A percentile compares a stretch with the other conserved stretches of the same genome.
Evolutionary conservation across 768 basidiomycete species (phyloP).

Genomic region (Leccinum truebloodii): DNA sequence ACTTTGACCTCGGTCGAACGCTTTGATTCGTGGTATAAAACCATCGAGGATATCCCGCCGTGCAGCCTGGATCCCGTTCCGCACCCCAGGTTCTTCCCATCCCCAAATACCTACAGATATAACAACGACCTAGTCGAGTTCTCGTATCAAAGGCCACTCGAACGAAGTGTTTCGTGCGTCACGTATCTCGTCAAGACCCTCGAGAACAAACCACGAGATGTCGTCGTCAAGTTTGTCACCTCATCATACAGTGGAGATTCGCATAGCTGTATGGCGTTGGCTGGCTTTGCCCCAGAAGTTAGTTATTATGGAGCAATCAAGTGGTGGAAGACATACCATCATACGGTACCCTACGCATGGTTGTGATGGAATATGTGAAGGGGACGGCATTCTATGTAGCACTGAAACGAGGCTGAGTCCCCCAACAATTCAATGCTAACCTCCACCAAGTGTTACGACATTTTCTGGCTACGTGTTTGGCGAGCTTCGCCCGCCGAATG

Average conservation of each 20-base stretch:
- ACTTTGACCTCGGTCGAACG: not conserved
- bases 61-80: not conserved
- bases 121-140: constrained; percentile 11
- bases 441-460: constrained; percentile 19
- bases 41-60: not conserved
- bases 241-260: constrained; percentile 33
- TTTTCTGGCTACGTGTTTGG: constrained; percentile 37
- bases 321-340: constrained; percentile 6
- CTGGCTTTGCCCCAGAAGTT: constrained; percentile 31
- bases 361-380: constrained; percentile 42
- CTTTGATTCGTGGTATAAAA: constrained; percentile 26
- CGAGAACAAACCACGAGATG: not conserved
- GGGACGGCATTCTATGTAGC: constrained; percentile 3
- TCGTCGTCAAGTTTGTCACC: constrained; percentile 42
- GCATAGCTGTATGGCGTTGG: constrained; percentile 34
- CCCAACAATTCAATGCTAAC: constrained; percentile 19
- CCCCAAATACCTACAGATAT: constrained; percentile 4
- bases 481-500: constrained; percentile 35
- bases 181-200: constrained; percentile 25
- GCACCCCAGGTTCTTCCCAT: constrained; percentile 26
- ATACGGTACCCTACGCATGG: constrained; percentile 30
- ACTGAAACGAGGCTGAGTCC: not conserved
- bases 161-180: constrained; percentile 19
- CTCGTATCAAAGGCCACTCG: constrained; percentile 23
- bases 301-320: constrained; percentile 31